Evolutionary conservation across 345 rosid genomes (phyloP), one percentile per base, ranked within the genome.

Genomic region (Noccaea bulbosa): DNA sequence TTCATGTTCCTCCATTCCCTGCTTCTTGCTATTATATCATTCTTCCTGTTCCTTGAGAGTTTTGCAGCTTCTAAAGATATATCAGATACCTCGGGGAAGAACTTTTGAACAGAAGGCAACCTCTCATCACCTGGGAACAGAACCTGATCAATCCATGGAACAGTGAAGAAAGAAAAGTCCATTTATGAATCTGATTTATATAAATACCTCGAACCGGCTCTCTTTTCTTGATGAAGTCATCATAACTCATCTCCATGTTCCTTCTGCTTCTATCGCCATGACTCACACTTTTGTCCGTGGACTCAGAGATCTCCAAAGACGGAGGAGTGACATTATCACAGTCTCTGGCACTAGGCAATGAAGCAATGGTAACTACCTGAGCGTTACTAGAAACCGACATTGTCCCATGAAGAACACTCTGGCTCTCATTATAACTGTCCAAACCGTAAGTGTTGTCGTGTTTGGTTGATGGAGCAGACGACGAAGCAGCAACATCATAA

Each of bases 1-100:
- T 49, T 38, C 64, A 43, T 46, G 15, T 43, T 65, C 66, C 50
- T 76, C 79, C 76, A 76, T 64, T 76, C 74, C 48, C 72, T 76
- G 48, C 75, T 39, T 44, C 68, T 76, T 65, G 75, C 67, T 40
- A 62, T 58, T 43, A 63, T 65, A 44, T 57, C 62, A 39, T 71
- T 66, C 77, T 77, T 77, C 63, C 65, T 65, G 68, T 55, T 58
- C 48, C 16, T 46, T 24, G 71, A 33, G 51, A 43, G 3, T 17
- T 32, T 58, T 37, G 67, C 72, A 71, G 73, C 77, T 41, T 70
- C 67, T 22, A 38, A n/a, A 5, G 76, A 64, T 8, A 6, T 43
- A 49, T 58, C 76, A 47, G 76, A 76, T 49, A 24, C 72, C 57
- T 70, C 79, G 0, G 71, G 79, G 32, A 76, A 76, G 37, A 70